phyloP scores from a whole-genome alignment of 768 basidiomycete species.

The Termitomyces sp. region DNA sequence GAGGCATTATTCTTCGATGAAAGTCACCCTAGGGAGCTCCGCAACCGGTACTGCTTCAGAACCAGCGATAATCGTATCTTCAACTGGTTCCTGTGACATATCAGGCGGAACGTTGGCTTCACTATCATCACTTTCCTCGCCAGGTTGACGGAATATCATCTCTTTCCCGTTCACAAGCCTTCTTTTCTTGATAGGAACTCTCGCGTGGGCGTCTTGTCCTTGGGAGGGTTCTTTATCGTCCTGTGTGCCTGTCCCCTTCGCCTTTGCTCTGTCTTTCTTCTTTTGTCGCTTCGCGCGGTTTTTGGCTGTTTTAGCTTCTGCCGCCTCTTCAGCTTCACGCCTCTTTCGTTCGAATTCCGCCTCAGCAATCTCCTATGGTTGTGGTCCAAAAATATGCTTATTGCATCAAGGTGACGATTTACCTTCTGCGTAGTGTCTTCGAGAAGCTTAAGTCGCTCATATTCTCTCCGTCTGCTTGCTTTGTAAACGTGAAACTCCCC shows the following conservation, averaged over 20 bases:
- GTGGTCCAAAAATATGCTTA: slow-evolving; percentile 6
- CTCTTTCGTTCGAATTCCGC: slow-evolving; percentile 76
- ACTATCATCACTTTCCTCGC: slow-evolving; percentile 36
- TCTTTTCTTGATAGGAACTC: slow-evolving; percentile 69
- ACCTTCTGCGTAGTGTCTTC: slow-evolving; percentile 82
- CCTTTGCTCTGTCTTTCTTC: slow-evolving; percentile 75
- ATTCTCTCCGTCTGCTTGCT: slow-evolving; percentile 89
- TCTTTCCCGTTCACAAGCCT: slow-evolving; percentile 78
- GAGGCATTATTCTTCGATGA: slow-evolving; percentile 7
- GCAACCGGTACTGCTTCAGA: not conserved
- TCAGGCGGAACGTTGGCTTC: slow-evolving; percentile 13
- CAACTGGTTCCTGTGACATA: not conserved
- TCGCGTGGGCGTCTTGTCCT: slow-evolving; percentile 20
- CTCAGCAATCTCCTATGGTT: slow-evolving; percentile 60
- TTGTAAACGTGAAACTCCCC: slow-evolving; percentile 99
- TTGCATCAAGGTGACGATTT: slow-evolving; percentile 18
- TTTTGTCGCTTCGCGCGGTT: slow-evolving; percentile 93
- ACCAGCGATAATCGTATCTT: not conserved
- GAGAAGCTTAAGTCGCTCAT: slow-evolving; percentile 89
- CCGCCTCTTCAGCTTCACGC: slow-evolving; percentile 62
- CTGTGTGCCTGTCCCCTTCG: slow-evolving; percentile 29
- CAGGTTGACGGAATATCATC: slow-evolving; percentile 48
- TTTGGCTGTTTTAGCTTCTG: slow-evolving; percentile 90
- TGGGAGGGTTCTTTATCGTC: slow-evolving; percentile 15
- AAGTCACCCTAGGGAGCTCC: slow-evolving; percentile 10